Percentiles rank a stretch among this genome's conserved stretches.
These are phyloP conservation scores for Rhododendron ovatum DNA, from an alignment of 148 eudicot species.

Conservation along the genomic window DNA sequence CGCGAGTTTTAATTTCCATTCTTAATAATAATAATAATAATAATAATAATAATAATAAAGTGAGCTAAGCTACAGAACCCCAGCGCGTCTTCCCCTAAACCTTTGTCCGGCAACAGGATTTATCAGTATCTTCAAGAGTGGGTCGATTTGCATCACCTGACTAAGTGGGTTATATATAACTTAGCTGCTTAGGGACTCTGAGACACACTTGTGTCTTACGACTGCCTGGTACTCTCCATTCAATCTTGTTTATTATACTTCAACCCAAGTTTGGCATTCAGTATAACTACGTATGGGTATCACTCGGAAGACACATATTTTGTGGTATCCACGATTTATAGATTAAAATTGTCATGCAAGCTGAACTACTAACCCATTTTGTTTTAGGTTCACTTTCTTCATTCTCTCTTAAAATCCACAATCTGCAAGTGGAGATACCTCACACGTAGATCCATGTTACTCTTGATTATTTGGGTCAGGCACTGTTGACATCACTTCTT, in stretches of 20 bases:
- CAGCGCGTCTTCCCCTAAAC: neutral
- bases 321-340: neutral
- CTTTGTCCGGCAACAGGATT: neutral
- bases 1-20: too few species aligned
- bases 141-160: neutral
- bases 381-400: neutral
- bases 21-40: too few species aligned
- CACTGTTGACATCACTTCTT: neutral
- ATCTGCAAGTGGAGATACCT: neutral
- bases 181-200: neutral
- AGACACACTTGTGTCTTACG: neutral
- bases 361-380: neutral
- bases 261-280: neutral
- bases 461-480: neutral
- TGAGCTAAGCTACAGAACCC: neutral
- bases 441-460: neutral
- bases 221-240: neutral
- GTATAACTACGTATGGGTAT: neutral
- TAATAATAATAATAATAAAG: too few species aligned
- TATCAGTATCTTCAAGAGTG: too few species aligned
- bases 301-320: neutral
- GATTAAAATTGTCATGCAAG: neutral
- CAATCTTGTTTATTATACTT: neutral
- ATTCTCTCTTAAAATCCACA: neutral
- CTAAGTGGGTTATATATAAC: neutral